Evolutionary conservation across 192 early-diverging fungal genomes (phyloP).

Genomic region (Neocallimastix lanati): DNA sequence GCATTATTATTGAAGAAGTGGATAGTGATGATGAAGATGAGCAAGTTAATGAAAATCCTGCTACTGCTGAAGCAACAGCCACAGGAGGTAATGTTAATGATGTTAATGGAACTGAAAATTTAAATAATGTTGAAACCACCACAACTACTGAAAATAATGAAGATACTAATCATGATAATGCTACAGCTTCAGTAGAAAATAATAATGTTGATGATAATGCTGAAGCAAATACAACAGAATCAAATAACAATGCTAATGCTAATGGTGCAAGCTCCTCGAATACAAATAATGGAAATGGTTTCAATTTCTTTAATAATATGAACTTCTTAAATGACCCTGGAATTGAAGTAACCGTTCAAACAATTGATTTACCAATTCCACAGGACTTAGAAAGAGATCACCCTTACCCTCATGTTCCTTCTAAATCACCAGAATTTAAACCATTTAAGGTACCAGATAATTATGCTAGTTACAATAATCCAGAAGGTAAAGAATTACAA

Average conservation of each 20-base stretch:
- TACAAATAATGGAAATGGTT: neutral
- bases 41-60: neutral
- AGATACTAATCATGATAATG: neutral
- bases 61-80: neutral
- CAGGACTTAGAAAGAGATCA: neutral
- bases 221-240: no score
- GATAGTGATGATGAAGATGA: neutral
- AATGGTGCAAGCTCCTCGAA: neutral
- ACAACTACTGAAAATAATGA: neutral
- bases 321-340: neutral
- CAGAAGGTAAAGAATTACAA: neutral
- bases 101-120: neutral
- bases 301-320: neutral
- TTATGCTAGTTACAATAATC: neutral
- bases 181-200: neutral
- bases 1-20: neutral
- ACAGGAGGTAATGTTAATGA: neutral
- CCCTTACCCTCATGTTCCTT: neutral
- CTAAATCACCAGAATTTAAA: neutral
- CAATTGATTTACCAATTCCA: neutral
- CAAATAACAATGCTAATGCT: no score
- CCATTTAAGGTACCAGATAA: neutral
- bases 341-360: neutral
- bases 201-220: no score
- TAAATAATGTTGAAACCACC: neutral